These are phyloP conservation scores for Neoarthrinium moseri DNA, from an alignment of 2,329 filamentous ascomycete species.

Conservation along the genomic window DNA sequence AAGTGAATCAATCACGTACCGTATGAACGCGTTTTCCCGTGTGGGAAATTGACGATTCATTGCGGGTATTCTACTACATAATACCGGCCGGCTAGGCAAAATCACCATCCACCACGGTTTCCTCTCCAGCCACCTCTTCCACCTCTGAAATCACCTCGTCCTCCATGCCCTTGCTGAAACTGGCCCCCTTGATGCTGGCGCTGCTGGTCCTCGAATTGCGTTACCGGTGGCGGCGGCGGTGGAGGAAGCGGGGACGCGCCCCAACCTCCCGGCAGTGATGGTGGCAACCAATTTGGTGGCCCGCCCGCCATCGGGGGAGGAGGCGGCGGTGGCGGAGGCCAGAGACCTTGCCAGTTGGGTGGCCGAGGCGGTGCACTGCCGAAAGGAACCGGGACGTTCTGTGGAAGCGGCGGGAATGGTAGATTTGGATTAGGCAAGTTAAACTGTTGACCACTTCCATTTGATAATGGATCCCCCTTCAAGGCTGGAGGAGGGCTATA, in stretches of 20 bases:
- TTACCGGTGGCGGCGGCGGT: constrained; percentile 9
- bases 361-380: constrained; percentile 9
- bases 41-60: too few relatives aligned
- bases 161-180: constrained; percentile 2
- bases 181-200: not conserved
- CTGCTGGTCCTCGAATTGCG: constrained; percentile 5
- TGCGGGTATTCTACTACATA: too few relatives aligned
- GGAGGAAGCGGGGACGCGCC: not conserved
- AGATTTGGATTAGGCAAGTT: not conserved
- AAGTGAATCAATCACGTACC: too few relatives aligned
- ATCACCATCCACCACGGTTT: constrained; percentile 2
- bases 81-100: too few relatives aligned
- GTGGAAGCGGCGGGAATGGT: constrained; percentile 3
- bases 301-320: not conserved
- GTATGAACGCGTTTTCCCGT: too few relatives aligned
- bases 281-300: constrained; percentile 8
- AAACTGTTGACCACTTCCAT: not conserved
- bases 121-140: constrained; percentile 9
- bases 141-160: constrained; percentile 10
- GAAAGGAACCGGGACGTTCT: not conserved
- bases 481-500: not conserved
- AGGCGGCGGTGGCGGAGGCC: constrained; percentile 10
- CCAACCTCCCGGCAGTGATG: not conserved
- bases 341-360: constrained; percentile 12
- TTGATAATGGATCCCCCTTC: not conserved